Conservation (phyloP, 108 stramenopile species). For the Epithemia pelagica region DNA sequence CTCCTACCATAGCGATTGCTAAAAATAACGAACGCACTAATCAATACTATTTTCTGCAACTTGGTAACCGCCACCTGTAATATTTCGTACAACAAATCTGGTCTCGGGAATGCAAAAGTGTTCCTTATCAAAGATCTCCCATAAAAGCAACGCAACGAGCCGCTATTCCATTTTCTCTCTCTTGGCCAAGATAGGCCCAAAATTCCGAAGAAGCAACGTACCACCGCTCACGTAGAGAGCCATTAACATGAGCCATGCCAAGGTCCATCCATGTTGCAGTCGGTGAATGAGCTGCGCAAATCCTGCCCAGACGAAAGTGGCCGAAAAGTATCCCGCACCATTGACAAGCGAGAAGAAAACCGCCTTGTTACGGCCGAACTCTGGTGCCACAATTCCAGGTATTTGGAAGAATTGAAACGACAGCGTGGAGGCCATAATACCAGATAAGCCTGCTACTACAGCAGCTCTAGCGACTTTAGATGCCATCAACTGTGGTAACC, state of each 20-base stretch:
- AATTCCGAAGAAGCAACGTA: conserved; percentile 4
- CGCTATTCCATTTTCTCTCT: not conserved
- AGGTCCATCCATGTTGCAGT: conserved; percentile 26
- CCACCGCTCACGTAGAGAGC: conserved; percentile 18
- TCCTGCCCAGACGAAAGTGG: conserved; percentile 20
- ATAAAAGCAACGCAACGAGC: too few relatives aligned
- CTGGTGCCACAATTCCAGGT: conserved; percentile 13
- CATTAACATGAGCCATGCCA: conserved; percentile 22
- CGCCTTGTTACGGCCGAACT: conserved; percentile 30
- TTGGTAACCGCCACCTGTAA: too few relatives aligned
- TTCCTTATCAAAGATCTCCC: too few relatives aligned
- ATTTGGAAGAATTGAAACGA: conserved; percentile 46
- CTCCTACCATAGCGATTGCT: too few relatives aligned
- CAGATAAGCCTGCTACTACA: conserved; percentile 14
- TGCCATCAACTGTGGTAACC: not conserved
- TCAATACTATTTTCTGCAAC: too few relatives aligned
- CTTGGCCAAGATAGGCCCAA: not conserved
- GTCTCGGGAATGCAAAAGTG: too few relatives aligned
- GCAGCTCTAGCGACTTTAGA: conserved; percentile 5
- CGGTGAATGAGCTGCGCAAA: conserved; percentile 12
- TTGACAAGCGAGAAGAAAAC: conserved; percentile 34
- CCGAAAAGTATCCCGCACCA: conserved; percentile 27
- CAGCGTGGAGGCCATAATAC: conserved; percentile 22
- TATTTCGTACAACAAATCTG: too few relatives aligned
- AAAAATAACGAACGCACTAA: too few relatives aligned